Evolutionary conservation across 176 grass and related monocot species (phyloP).

Genomic region (Rhipidocladum racemiflorum): DNA sequence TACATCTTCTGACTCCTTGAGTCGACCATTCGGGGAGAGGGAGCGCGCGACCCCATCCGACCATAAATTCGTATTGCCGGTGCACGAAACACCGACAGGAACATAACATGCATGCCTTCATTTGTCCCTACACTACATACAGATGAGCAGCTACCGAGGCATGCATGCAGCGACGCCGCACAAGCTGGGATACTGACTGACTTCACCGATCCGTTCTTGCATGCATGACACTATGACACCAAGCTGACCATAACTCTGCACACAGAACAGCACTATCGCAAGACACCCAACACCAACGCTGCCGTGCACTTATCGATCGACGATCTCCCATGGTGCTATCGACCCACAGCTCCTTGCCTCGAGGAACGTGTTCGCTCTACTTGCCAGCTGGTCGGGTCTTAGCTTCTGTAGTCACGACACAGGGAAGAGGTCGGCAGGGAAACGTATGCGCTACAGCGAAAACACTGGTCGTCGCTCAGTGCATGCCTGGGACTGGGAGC

Average conservation of each 20-base stretch:
- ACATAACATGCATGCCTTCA: slow-evolving; percentile 25
- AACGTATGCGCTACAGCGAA: slow-evolving; percentile 30
- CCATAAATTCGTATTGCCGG: too few species aligned
- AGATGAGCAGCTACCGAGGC: not conserved
- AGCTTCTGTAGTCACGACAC: slow-evolving; percentile 25
- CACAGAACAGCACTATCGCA: not conserved
- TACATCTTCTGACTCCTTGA: too few species aligned
- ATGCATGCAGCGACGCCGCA: not conserved
- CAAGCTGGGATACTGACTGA: slow-evolving; percentile 31
- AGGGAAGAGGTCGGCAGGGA: slow-evolving; percentile 38
- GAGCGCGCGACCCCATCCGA: too few species aligned
- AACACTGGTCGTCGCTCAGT: slow-evolving; percentile 43
- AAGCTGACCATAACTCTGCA: not conserved
- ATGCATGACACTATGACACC: slow-evolving; percentile 30
- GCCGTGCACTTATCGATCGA: not conserved
- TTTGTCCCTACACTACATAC: slow-evolving; percentile 11
- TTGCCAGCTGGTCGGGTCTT: not conserved
- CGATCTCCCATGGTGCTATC: not conserved
- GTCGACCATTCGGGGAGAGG: too few species aligned
- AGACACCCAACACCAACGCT: not conserved
- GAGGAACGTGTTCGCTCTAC: not conserved
- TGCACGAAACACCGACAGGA: too few species aligned
- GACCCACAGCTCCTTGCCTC: not conserved
- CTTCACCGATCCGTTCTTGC: slow-evolving; percentile 24
- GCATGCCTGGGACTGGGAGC: slow-evolving; percentile 7